Percentiles rank a stretch among this genome's conserved stretches.
Evolutionary conservation across 2,329 filamentous ascomycete genomes (phyloP).

Genomic region (Exophiala spinifera): DNA sequence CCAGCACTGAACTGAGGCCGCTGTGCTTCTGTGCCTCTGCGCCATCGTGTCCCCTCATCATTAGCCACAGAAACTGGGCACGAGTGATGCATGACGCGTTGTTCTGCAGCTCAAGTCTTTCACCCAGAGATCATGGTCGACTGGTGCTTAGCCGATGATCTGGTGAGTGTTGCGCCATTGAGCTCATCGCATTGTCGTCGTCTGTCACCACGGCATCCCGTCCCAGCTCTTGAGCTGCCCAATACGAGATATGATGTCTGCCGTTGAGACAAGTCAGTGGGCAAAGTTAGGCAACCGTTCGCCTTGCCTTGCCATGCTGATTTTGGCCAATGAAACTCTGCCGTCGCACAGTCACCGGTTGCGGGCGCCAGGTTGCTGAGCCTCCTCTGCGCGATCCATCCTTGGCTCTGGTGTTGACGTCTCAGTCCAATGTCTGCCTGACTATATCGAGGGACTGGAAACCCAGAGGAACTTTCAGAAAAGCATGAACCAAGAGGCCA

Average conservation of each 20-base stretch:
- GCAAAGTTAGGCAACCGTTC: slow-evolving; percentile 7
- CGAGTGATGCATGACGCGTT: too few species aligned
- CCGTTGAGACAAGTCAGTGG: too few species aligned
- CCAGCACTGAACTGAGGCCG: too few species aligned
- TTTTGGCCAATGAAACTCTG: slow-evolving; percentile 7
- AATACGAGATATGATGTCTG: too few species aligned
- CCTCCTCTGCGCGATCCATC: slow-evolving; percentile 1
- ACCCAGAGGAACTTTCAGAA: too few species aligned
- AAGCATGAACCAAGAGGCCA: too few species aligned
- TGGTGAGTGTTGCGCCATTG: neutral
- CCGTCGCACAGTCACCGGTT: neutral
- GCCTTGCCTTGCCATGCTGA: slow-evolving; percentile 5
- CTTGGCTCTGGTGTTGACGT: neutral
- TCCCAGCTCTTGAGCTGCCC: neutral
- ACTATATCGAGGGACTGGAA: too few species aligned
- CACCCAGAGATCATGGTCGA: too few species aligned
- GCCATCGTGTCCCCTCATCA: too few species aligned
- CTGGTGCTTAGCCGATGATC: neutral
- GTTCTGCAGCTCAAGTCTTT: neutral
- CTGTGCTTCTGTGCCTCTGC: too few species aligned
- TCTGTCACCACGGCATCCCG: neutral
- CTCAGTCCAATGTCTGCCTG: neutral
- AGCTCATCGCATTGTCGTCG: neutral
- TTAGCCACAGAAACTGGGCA: too few species aligned
- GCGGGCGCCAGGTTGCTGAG: neutral